A percentile compares a stretch with the other conserved stretches of the same genome.
These are phyloP conservation scores for Cyclotella choctawhatcheeana DNA, from an alignment of 108 stramenopile species.

Conservation along the genomic window DNA sequence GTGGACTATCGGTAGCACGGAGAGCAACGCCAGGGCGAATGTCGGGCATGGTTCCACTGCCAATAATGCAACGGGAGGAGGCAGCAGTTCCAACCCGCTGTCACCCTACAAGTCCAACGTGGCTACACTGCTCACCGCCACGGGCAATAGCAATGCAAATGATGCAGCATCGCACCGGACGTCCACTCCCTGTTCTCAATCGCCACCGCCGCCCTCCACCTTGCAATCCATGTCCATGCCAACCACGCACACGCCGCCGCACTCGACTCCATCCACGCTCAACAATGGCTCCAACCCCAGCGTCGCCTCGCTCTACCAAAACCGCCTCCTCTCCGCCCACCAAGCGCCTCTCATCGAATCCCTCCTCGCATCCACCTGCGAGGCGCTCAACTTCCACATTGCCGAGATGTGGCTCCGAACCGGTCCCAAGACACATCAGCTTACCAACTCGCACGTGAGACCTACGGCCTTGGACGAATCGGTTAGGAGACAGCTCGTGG, in stretches of 20 bases:
- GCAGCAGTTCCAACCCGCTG: too few species aligned
- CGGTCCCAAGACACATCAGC: conserved; percentile 91
- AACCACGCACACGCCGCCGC: neutral
- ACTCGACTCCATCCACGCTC: neutral
- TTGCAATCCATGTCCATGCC: neutral
- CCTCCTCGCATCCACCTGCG: conserved; percentile 76
- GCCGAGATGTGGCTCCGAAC: conserved; percentile 95
- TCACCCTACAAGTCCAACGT: too few species aligned
- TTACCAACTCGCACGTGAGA: conserved; percentile 84
- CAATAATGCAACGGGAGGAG: too few species aligned
- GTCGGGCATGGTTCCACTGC: too few species aligned
- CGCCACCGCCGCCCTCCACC: neutral
- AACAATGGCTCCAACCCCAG: too few species aligned
- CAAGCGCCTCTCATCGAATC: conserved; percentile 70
- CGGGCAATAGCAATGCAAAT: neutral
- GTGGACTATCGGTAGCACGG: conserved; percentile 43
- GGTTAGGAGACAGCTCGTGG: conserved; percentile 79
- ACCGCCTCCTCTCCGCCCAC: conserved; percentile 46
- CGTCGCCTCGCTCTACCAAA: conserved; percentile 32
- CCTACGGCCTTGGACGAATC: conserved; percentile 81
- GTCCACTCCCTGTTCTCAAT: too few species aligned
- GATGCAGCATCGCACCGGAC: neutral
- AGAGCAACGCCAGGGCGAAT: conserved; percentile 1
- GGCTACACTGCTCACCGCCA: too few species aligned
- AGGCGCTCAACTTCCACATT: conserved; percentile 89